A percentile compares a stretch with the other conserved stretches of the same genome.
Evolutionary conservation across 805 yeast genomes (phyloP).

Genomic region (Yamadazyma akitaensis): DNA sequence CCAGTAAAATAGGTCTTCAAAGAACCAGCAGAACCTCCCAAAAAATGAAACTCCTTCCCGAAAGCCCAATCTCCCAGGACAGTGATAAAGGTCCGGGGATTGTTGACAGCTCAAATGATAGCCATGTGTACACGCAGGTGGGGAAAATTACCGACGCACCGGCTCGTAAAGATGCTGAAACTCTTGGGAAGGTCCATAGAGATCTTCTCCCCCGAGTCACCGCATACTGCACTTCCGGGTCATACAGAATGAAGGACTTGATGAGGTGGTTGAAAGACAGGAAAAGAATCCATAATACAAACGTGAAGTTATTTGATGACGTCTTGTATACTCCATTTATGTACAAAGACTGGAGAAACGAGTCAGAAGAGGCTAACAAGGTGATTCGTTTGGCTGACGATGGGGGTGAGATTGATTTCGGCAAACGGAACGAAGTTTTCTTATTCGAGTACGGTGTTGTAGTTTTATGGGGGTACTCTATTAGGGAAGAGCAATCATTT

Average conservation of each 20-base stretch:
- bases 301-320: conserved; percentile 89
- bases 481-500: conserved; percentile 78
- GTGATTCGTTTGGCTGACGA: conserved; percentile 80
- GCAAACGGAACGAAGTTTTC: conserved; percentile 76
- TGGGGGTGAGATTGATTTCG: conserved; percentile 92
- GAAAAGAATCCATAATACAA: conserved; percentile 67
- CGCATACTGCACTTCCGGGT: conserved; percentile 93
- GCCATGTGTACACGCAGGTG: conserved; percentile 66
- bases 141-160: conserved; percentile 79
- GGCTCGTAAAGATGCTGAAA: conserved; percentile 91
- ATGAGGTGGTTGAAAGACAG: conserved; percentile 81
- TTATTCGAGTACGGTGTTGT: conserved; percentile 96
- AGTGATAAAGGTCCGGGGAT: neutral
- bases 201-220: conserved; percentile 89
- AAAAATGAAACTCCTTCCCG: conserved; percentile 66
- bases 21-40: conserved; percentile 73
- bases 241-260: conserved; percentile 84
- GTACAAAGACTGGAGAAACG: conserved; percentile 71
- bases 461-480: conserved; percentile 92
- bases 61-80: conserved; percentile 13
- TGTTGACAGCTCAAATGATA: conserved; percentile 12
- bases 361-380: conserved; percentile 21
- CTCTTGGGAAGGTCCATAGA: conserved; percentile 82
- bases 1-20: conserved; percentile 59
- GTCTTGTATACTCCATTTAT: conserved; percentile 90